Conservation (phyloP, 2,329 filamentous ascomycete genomes). For the Fonsecaea multimorphosa region DNA sequence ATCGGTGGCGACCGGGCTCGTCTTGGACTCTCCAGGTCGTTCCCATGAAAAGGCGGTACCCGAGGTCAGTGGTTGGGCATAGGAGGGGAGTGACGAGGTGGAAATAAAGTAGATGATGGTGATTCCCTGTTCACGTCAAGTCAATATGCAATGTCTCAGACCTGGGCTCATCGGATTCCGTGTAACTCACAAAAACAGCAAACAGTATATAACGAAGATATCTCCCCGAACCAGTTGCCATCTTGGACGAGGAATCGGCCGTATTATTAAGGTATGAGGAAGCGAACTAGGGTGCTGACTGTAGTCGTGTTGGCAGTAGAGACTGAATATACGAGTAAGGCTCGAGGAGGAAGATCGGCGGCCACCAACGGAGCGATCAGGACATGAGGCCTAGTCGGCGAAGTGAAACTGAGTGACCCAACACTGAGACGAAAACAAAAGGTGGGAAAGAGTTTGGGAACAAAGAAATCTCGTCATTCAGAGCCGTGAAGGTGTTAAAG, state of each 20-base stretch:
- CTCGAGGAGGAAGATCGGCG: background rate
- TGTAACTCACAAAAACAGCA: conserved; percentile 75
- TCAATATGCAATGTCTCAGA: conserved; percentile 6
- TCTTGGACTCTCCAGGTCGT: conserved; percentile 12
- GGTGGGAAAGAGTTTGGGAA: background rate
- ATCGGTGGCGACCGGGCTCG: conserved; percentile 2
- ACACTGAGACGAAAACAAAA: background rate
- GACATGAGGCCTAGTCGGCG: conserved; percentile 6
- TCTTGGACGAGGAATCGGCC: conserved; percentile 28
- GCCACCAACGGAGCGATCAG: conserved; percentile 12
- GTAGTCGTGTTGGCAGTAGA: background rate
- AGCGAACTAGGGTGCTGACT: background rate
- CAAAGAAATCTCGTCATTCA: conserved; percentile 1
- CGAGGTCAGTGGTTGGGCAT: conserved; percentile 38
- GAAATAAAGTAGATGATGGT: conserved; percentile 84
- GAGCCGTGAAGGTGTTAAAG: background rate
- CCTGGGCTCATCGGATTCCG: conserved; percentile 2
- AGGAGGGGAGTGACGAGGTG: conserved; percentile 57
- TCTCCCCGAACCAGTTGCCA: conserved; percentile 46
- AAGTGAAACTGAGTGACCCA: background rate
- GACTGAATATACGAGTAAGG: conserved; percentile 2
- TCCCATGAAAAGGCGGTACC: conserved; percentile 36
- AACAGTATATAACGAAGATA: conserved; percentile 73
- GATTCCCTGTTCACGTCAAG: conserved; percentile 58
- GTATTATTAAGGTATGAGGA: background rate